These are phyloP conservation scores for Globisporangium nagaii DNA, from an alignment of 352 stramenopile genomes.

Conservation along the genomic window DNA sequence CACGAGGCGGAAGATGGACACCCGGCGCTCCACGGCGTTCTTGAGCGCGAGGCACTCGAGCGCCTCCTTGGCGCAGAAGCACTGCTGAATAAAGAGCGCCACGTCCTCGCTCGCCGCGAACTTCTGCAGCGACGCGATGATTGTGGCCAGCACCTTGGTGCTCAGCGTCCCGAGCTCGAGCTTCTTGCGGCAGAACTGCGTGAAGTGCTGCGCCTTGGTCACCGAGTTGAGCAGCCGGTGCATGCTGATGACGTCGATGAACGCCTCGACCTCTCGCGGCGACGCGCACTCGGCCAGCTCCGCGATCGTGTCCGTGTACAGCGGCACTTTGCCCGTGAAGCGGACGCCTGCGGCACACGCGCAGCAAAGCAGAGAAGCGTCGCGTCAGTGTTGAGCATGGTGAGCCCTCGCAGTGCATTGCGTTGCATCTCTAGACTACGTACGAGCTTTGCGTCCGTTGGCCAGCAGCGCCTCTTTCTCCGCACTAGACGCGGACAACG, in stretches of 20 bases:
- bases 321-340: conserved; percentile 52
- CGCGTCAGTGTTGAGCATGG: background rate
- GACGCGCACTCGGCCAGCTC: conserved; percentile 33
- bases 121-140: conserved; percentile 53
- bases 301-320: conserved; percentile 67
- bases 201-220: conserved; percentile 75
- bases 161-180: conserved; percentile 35
- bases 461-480: conserved; percentile 51
- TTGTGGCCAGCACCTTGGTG: conserved; percentile 29
- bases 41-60: conserved; percentile 52
- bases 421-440: conserved; percentile 1
- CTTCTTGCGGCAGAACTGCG: conserved; percentile 35
- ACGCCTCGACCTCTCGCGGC: conserved; percentile 46
- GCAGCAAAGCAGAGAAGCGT: background rate
- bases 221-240: conserved; percentile 59
- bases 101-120: conserved; percentile 46
- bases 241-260: conserved; percentile 47
- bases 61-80: conserved; percentile 39
- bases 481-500: conserved; percentile 28
- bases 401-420: background rate
- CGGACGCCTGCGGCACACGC: conserved; percentile 26
- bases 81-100: conserved; percentile 45
- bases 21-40: conserved; percentile 54
- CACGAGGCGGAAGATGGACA: conserved; percentile 67
- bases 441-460: conserved; percentile 30